Conservation (phyloP, 495 filamentous ascomycete species). For the Xylaria sp. region DNA sequence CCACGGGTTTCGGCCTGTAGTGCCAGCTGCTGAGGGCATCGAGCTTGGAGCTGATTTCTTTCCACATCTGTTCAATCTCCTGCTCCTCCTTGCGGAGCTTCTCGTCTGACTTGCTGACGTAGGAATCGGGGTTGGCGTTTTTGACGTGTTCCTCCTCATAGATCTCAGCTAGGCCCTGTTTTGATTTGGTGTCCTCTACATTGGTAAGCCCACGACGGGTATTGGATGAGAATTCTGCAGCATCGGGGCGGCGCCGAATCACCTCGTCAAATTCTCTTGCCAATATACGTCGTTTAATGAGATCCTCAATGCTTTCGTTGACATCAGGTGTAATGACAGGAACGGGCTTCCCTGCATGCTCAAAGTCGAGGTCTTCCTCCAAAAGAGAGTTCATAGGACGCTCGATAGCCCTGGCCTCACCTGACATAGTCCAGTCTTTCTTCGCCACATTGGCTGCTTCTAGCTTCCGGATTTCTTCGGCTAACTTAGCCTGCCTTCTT, state of each 20-base stretch:
- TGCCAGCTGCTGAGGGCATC: slow-evolving; percentile 93
- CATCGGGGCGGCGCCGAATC: slow-evolving; percentile 78
- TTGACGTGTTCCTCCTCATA: slow-evolving; percentile 93
- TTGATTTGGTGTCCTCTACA: slow-evolving; percentile 84
- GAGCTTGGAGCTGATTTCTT: slow-evolving; percentile 76
- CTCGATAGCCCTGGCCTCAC: slow-evolving; percentile 83
- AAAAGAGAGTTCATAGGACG: slow-evolving; percentile 90
- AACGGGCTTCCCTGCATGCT: slow-evolving; percentile 93
- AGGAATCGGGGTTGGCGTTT: slow-evolving; percentile 75
- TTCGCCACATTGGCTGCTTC: slow-evolving; percentile 91
- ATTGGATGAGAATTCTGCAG: slow-evolving; percentile 59
- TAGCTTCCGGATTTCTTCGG: slow-evolving; percentile 86
- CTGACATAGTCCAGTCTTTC: slow-evolving; percentile 86
- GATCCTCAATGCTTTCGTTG: slow-evolving; percentile 88
- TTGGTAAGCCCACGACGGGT: slow-evolving; percentile 74
- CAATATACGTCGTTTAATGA: slow-evolving; percentile 93
- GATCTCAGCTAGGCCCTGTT: slow-evolving; percentile 86
- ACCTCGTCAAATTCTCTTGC: slow-evolving; percentile 94
- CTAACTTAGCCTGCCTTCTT: slow-evolving; percentile 81
- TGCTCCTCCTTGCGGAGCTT: slow-evolving; percentile 81
- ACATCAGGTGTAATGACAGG: slow-evolving; percentile 94
- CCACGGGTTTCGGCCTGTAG: slow-evolving; percentile 87
- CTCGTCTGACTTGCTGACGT: slow-evolving; percentile 80
- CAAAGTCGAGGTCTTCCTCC: slow-evolving; percentile 95
- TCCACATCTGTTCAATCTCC: slow-evolving; percentile 87